Evolutionary conservation across 495 filamentous ascomycete species (phyloP), one percentile per base, ranked within the genome.

Genomic region (Neurospora pannonica): DNA sequence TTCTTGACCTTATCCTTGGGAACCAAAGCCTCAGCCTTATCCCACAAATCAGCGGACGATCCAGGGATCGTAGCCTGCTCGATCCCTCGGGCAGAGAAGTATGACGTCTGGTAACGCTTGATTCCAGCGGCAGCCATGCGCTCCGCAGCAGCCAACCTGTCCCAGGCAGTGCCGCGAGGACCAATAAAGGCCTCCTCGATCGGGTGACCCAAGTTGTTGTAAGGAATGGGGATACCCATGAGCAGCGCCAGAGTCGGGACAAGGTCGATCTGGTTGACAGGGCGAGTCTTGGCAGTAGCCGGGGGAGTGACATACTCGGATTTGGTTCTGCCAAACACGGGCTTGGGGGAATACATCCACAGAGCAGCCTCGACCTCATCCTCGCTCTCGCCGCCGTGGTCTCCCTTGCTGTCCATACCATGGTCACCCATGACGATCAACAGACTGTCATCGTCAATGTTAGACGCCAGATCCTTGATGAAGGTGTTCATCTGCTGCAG

Each of bases 381-480:
- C 78, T 97, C 91, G 15, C 94, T 97, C 83, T 99, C 96, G 62
- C 96, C 96, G 54, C 96, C 96, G 78, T 99, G 96, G 78, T 99
- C 96, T 8, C 96, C 96, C 83, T 99, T 99, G 34, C 87, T 85
- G 82, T 99, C 96, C 96, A 99, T 99, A 10, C 96, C 96, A 81
- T 99, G 96, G 81, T 99, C 96, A 11, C 96, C 96, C 93, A 99
- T 97, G 19, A 98, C 93, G 19, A 99, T 91, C 69, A 99, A 84
- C 37, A 99, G 83, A 3, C 96, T 98, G 39, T 92, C 83, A 54
- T 97, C 92, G 77, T 97, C 95, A 15, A 98, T 81, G 10, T 85
- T 84, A 4, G 88, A 86, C 31, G 94, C 90, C 40, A 98, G 82
- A 11, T 92, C 85, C 34, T 90, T 87, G 74, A 98, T 86, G 43